Evolutionary conservation across 1,284 basidiomycete species (phyloP), one percentile per base, ranked within the genome.

Genomic region (Ceratobasidium papillatum): DNA sequence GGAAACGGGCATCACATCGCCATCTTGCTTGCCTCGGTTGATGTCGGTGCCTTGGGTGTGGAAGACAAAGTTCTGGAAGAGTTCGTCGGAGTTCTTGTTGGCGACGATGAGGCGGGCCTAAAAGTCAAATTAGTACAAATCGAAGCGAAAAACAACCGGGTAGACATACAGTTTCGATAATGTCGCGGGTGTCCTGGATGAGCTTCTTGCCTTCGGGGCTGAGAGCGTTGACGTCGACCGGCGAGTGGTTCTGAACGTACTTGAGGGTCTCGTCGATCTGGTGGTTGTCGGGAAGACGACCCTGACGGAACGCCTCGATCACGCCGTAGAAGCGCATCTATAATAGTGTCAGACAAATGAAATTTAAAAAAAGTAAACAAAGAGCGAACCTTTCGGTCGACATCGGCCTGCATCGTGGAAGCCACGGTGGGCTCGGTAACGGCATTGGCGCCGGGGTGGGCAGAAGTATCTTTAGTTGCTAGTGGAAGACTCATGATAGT

Each of bases 71-170:
- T 92, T 90, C 82, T 96, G 95, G 82, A 97, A 87, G 51, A 96
- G 86, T 84, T 97, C 94, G 80, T 96, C 95, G 32, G 86, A 84
- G 82, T 98, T 98, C 88, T 97, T 97, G 79, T 92, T 85, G 65
- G 84, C 79, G 25, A 96, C 88, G 74, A 95, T 90, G 47, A 86
- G 80, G 32, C 90, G 87, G 0, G 89, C 84, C 77, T 79, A 72
- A 43, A 51, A 47, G 41, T 38, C 12, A 43, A 22, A 14, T 51
- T 9, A 47, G n/a, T 32, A 22, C 72, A 12, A 12, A 12, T 27
- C 34, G 17, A n/a, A 32, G n/a, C 4, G 7, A 45, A 66, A 12
- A 65, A 30, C 47, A 49, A 22, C 14, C 30, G n/a, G 49, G 22
- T 19, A 11, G 12, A 72, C 80, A 76, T 68, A 79, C 82, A 5